Evolutionary conservation across 139 green algal genomes (phyloP), one percentile per base, ranked within the genome.

Genomic region (Closterium sp.): DNA sequence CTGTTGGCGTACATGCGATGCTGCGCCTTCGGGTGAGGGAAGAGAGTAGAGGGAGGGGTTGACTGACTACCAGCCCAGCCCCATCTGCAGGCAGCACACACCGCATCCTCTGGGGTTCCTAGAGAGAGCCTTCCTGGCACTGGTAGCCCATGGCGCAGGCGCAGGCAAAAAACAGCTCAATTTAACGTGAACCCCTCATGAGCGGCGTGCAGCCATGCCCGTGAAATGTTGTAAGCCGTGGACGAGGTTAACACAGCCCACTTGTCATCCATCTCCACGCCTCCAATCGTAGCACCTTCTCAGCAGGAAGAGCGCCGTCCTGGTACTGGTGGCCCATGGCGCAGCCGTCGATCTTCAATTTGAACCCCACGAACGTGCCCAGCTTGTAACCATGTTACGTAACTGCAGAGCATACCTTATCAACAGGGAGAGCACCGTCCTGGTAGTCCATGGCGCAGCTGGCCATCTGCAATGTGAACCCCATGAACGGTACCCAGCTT

Each of bases 281-380:
- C n/a, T n/a, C n/a, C n/a, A n/a, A n/a, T n/a, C n/a, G n/a, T n/a
- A n/a, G 25, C 25, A 28, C 55, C 16, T 28, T 76, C 55, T 92
- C 76, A 0, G 16, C n/a, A 1, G 30, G 88, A 19, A 91, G 33
- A 21, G 32, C 43, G 34, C 91, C 91, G 35, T 94, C 91, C 84
- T 94, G 91, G n/a, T n/a, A n/a, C n/a, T n/a, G n/a, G 89, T 90
- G 91, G 88, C 89, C n/a, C 21, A 94, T 36, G 81, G 91, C 91
- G 32, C 88, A 93, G 25, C n/a, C 90, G 8, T 43, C 4, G 83
- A 94, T n/a, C 88, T 94, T 94, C 33, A 94, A 43, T 1, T 43
- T 90, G 32, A 94, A 32, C 69, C 93, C 88, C 91, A 94, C 93
- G 81, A 94, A 34, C 4, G 88, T 86, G 76, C 91, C 91, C 23